Evolutionary conservation across 371 early-diverging fungal species (phyloP).

Genomic region (Basidiobolus heterosporus): DNA sequence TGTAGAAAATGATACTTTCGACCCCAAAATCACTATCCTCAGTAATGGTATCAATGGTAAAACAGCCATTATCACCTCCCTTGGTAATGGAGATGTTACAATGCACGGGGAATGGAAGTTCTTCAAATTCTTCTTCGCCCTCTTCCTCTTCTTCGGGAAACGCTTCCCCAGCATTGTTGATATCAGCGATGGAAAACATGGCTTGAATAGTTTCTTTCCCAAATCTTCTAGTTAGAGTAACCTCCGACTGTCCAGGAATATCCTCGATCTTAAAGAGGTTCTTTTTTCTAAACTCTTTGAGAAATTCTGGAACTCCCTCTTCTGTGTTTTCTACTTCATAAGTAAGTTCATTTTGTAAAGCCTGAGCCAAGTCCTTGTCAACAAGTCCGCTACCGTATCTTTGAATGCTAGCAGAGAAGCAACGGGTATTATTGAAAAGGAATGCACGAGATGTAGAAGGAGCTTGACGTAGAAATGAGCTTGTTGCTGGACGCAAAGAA

Average conservation of each 20-base stretch:
- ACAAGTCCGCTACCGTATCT: conserved; percentile 18
- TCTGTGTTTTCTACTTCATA: conserved; percentile 61
- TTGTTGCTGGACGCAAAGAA: no score
- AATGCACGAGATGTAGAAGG: no score
- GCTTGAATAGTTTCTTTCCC: conserved; percentile 84
- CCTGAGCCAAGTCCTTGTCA: conserved; percentile 51
- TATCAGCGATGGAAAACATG: conserved; percentile 71
- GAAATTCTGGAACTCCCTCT: conserved; percentile 40
- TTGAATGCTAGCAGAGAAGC: neutral
- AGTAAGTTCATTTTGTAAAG: conserved; percentile 57
- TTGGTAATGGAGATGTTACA: conserved; percentile 68
- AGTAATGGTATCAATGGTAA: conserved; percentile 59
- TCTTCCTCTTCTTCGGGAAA: conserved; percentile 29
- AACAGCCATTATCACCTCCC: conserved; percentile 47
- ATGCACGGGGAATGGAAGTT: conserved; percentile 50
- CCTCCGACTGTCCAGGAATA: conserved; percentile 62
- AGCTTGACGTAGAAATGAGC: no score
- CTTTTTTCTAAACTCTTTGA: conserved; percentile 55
- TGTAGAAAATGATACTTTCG: conserved; percentile 58
- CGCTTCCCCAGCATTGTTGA: conserved; percentile 40
- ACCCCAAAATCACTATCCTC: conserved; percentile 76
- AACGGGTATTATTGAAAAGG: neutral
- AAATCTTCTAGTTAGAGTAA: conserved; percentile 61
- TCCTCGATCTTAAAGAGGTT: conserved; percentile 74
- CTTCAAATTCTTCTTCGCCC: conserved; percentile 19